Base-by-base conservation (phyloP, 768 basidiomycete genomes). In the Xerocomus potaroensis region DNA sequence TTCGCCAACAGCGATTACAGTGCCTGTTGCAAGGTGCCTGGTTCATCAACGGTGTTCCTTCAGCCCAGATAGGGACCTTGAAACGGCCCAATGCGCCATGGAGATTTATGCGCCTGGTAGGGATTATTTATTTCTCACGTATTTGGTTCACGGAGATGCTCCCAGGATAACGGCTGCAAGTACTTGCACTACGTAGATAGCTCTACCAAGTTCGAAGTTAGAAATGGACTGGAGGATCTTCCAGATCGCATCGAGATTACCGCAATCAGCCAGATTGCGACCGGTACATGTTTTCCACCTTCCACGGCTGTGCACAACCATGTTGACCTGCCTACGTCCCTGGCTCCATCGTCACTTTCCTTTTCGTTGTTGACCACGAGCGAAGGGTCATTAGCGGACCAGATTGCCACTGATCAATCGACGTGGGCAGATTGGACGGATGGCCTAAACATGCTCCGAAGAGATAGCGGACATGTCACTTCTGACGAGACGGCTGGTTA, bases 341-440 rank as follows among this genome's bases (percentile, higher is more conserved):
- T 73, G n/a, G 63, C 69, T 0, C 70, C 83, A 2, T 86, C 85
- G 0, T 80, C 82, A 0, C 71, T 88, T 19, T 87, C 87, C 4
- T 92, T 92, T 65, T 86, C 87, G 8, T 68, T 93, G 41, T 64
- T 90, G 42, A 83, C 78, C 47, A 73, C 79, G 7, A 80, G 76
- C 56, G 85, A 86, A 55, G 82, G 79, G 16, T 82, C 84, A 2
- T 61, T 91, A 47, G 88, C 85, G 4, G 87, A 91, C 61, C 78
- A 84, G 48, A 82, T 90, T 55, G 87, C 89, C 3, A 80, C 83
- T 23, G 81, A 91, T 63, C 76, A 79, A 43, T 80, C 83, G 15
- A 73, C 84, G 15, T 93, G 88, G 85, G 86, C 89, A 14, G 92
- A 95, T 68, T 95, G 92, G 92, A 90, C 90, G 3, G 92, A 95